Percentiles rank a stretch among this genome's conserved stretches.
phyloP scores from a whole-genome alignment of 1,139 yeast species.

The Taphrina populina region DNA sequence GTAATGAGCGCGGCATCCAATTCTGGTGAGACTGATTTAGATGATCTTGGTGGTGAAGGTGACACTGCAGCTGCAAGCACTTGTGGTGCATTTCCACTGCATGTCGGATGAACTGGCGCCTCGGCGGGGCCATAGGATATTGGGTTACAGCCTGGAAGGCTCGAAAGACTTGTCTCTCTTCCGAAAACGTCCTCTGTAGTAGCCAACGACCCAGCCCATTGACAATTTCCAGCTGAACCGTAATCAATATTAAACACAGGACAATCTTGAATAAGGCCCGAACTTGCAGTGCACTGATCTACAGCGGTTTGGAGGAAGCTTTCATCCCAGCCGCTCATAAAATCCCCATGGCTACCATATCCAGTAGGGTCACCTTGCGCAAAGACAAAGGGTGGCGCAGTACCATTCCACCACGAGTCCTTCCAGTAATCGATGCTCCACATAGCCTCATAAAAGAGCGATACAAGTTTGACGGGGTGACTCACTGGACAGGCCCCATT shows the following conservation, averaged over 20 bases:
- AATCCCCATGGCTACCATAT: conserved; percentile 35
- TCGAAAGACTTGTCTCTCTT: not conserved
- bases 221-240: conserved; percentile 7
- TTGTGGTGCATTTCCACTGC: no score
- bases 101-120: conserved; percentile 18
- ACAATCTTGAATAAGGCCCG: conserved; percentile 35
- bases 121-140: conserved; percentile 28
- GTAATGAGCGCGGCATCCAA: no score
- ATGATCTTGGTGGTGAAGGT: no score
- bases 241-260: conserved; percentile 27
- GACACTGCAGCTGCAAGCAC: no score
- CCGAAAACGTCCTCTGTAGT: conserved; percentile 17
- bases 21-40: no score
- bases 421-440: conserved; percentile 30
- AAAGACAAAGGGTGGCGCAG: conserved; percentile 32
- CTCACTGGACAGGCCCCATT: conserved; percentile 33
- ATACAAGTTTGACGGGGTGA: conserved; percentile 32
- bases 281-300: conserved; percentile 27
- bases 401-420: conserved; percentile 32
- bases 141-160: conserved; percentile 34
- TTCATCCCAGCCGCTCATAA: conserved; percentile 35
- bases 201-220: conserved; percentile 14
- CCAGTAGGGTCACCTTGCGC: conserved; percentile 36
- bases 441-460: conserved; percentile 33
- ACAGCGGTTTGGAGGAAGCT: conserved; percentile 34